Conservation (phyloP, 495 filamentous ascomycete species). For the Talaromyces liani region DNA sequence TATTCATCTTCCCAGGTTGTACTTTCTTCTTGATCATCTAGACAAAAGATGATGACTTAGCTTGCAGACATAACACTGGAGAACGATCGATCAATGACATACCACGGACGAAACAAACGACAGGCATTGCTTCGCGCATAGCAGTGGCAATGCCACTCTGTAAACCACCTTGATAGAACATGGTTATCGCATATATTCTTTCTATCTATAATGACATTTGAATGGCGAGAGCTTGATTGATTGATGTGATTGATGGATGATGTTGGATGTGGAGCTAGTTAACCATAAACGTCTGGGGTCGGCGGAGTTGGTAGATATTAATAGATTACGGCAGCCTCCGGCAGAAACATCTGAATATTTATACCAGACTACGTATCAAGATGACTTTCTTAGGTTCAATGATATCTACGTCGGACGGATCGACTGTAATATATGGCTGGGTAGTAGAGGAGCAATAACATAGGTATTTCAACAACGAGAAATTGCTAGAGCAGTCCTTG, state of each 20-base stretch:
- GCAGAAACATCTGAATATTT: too few species aligned
- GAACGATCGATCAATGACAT: conserved; percentile 14
- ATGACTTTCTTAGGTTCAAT: too few species aligned
- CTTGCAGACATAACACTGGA: conserved; percentile 30
- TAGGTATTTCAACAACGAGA: too few species aligned
- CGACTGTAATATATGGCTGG: too few species aligned
- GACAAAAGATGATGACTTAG: conserved; percentile 6
- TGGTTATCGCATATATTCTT: conserved; percentile 20
- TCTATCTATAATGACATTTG: neutral
- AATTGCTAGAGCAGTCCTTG: too few species aligned
- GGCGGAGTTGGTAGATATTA: too few species aligned
- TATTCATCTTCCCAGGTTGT: conserved; percentile 69
- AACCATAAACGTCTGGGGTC: neutral
- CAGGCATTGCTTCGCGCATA: conserved; percentile 54
- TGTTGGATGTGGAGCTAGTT: neutral
- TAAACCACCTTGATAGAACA: conserved; percentile 76
- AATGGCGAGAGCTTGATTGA: neutral
- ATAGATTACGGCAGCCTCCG: too few species aligned
- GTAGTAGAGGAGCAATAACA: too few species aligned
- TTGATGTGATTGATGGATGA: neutral
- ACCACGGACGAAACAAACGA: conserved; percentile 67
- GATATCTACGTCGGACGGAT: too few species aligned
- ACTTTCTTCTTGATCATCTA: conserved; percentile 62
- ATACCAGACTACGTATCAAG: too few species aligned
- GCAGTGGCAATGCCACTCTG: conserved; percentile 72